Conservation (phyloP, 1,284 basidiomycete genomes). For the Cryptococcus sp. region DNA sequence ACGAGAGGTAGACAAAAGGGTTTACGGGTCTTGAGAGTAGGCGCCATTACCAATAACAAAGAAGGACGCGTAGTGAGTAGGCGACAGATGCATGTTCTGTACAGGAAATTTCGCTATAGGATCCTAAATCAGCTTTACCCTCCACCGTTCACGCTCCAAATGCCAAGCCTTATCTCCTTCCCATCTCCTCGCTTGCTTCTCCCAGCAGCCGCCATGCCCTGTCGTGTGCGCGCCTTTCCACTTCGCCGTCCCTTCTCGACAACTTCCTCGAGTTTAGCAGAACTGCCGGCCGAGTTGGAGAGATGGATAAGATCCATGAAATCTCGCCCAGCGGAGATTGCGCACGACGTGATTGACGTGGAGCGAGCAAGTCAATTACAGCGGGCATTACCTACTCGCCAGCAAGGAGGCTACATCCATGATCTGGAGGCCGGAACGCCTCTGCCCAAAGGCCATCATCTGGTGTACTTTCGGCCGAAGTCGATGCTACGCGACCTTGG, state of each 20-base stretch:
- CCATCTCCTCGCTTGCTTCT: too few species aligned
- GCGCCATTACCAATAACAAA: too few species aligned
- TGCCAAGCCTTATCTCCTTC: too few species aligned
- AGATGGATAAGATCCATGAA: conserved; percentile 7
- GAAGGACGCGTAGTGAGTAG: too few species aligned
- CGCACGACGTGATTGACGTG: conserved; percentile 8
- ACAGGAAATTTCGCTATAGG: too few species aligned
- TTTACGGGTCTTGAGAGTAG: too few species aligned
- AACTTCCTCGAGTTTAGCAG: background rate
- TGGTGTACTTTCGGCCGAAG: conserved; percentile 72
- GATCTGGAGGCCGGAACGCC: conserved; percentile 47
- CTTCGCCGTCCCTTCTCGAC: background rate
- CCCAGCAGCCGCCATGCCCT: too few species aligned
- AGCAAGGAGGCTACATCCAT: conserved; percentile 38
- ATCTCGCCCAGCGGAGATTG: background rate
- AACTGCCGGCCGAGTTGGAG: background rate
- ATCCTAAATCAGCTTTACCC: too few species aligned
- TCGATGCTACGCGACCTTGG: conserved; percentile 63
- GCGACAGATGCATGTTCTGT: too few species aligned
- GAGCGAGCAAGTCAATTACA: conserved; percentile 16
- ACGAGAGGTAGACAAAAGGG: too few species aligned
- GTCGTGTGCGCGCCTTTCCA: background rate
- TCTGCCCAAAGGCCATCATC: conserved; percentile 67
- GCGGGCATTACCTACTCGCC: conserved; percentile 67
- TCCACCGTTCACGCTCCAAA: too few species aligned